Evolutionary conservation across 192 early-diverging fungal species (phyloP).

Genomic region (Gamsiella multidivaricata): DNA sequence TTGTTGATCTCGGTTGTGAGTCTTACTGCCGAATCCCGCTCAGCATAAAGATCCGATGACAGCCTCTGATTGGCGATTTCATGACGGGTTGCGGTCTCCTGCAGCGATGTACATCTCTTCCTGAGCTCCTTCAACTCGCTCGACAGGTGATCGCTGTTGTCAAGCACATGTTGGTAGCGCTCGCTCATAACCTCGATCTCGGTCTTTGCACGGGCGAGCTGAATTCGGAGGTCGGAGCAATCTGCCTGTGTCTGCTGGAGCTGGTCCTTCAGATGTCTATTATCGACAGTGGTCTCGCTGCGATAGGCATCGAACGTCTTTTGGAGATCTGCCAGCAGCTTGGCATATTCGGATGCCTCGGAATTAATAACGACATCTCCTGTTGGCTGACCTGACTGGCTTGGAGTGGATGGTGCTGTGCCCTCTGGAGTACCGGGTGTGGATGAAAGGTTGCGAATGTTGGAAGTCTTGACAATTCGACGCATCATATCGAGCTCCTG

Average conservation of each 20-base stretch:
- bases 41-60: slow-evolving; percentile 58
- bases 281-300: slow-evolving; percentile 70
- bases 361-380: not conserved
- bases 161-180: slow-evolving; percentile 70
- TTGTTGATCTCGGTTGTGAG: slow-evolving; percentile 61
- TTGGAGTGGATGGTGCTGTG: not conserved
- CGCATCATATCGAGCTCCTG: slow-evolving; percentile 71
- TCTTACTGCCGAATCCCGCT: slow-evolving; percentile 61
- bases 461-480: slow-evolving; percentile 48
- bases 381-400: not conserved
- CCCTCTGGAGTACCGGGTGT: not conserved
- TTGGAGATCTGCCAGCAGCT: slow-evolving; percentile 63
- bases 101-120: slow-evolving; percentile 63
- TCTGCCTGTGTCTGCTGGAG: slow-evolving; percentile 62
- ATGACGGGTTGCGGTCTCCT: slow-evolving; percentile 61
- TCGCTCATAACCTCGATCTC: slow-evolving; percentile 66
- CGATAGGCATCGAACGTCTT: slow-evolving; percentile 74
- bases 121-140: slow-evolving; percentile 74
- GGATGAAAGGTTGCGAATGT: slow-evolving; percentile 8
- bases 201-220: slow-evolving; percentile 70
- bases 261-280: slow-evolving; percentile 63
- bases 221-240: slow-evolving; percentile 69
- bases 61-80: slow-evolving; percentile 72
- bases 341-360: slow-evolving; percentile 50
- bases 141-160: slow-evolving; percentile 63